Conservation (phyloP, 345 rosid genomes). For the Populus pruinosa region DNA sequence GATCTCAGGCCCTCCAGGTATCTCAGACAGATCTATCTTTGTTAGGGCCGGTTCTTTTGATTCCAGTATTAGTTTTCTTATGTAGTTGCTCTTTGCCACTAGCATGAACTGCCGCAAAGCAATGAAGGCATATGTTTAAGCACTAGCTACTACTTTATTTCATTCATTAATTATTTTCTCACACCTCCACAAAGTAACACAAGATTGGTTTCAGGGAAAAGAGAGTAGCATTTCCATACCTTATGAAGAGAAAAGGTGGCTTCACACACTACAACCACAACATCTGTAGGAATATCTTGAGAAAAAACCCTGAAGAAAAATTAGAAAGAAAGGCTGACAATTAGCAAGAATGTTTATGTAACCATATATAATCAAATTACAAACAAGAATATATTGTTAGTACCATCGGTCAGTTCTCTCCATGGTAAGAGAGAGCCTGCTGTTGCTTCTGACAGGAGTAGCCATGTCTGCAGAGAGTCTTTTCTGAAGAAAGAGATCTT, state of each 20-base stretch:
- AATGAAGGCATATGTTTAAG: background rate
- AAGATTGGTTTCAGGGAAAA: background rate
- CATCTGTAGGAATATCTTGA: slow-evolving; percentile 79
- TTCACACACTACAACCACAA: slow-evolving; percentile 69
- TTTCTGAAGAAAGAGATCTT: background rate
- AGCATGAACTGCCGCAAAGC: slow-evolving; percentile 64
- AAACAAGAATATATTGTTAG: background rate
- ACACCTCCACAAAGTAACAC: too few relatives aligned
- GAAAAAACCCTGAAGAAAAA: slow-evolving; percentile 67
- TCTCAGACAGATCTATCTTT: slow-evolving; percentile 55
- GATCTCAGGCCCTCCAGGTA: slow-evolving; percentile 93
- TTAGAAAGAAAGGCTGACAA: background rate
- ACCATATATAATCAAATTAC: background rate
- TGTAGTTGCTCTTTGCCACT: slow-evolving; percentile 85
- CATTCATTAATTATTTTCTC: background rate
- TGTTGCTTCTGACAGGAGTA: slow-evolving; percentile 31
- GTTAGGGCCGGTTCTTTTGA: slow-evolving; percentile 59
- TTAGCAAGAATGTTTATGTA: background rate
- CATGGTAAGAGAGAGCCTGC: slow-evolving; percentile 54
- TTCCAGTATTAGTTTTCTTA: slow-evolving; percentile 72
- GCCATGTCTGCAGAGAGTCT: slow-evolving; percentile 28
- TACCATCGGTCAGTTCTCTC: slow-evolving; percentile 95
- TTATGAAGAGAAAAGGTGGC: slow-evolving; percentile 84
- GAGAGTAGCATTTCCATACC: slow-evolving; percentile 28
- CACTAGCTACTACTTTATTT: background rate